A percentile compares a stretch with the other conserved stretches of the same genome.
Evolutionary conservation across 2,329 filamentous ascomycete species (phyloP).

Genomic region (Penicillium oxalicum): DNA sequence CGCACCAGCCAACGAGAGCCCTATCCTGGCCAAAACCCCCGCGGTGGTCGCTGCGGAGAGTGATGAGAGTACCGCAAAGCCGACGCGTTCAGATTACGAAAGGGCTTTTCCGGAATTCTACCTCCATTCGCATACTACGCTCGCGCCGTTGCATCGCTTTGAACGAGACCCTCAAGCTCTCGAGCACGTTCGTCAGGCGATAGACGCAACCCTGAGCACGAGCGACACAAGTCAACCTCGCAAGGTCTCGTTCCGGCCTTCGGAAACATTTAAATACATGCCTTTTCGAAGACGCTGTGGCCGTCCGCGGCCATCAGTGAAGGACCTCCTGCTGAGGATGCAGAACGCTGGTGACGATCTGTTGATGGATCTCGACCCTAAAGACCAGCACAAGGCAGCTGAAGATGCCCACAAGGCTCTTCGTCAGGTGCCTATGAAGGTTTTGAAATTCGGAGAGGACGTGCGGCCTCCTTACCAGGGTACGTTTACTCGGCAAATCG

Average conservation of each 20-base stretch:
- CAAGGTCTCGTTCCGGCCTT: slow-evolving; percentile 24
- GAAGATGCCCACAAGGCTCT: slow-evolving; percentile 38
- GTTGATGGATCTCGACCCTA: slow-evolving; percentile 31
- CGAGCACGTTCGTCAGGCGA: slow-evolving; percentile 48
- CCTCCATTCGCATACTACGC: slow-evolving; percentile 62
- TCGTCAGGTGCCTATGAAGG: slow-evolving; percentile 50
- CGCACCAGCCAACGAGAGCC: slow-evolving; percentile 6
- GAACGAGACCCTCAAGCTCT: slow-evolving; percentile 54
- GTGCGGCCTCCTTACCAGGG: slow-evolving; percentile 59
- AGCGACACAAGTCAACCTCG: slow-evolving; percentile 8
- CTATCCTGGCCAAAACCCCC: slow-evolving; percentile 28
- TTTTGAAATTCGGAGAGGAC: slow-evolving; percentile 56
- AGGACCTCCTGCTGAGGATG: slow-evolving; percentile 55
- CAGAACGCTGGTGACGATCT: slow-evolving; percentile 34
- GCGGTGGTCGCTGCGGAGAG: slow-evolving; percentile 4
- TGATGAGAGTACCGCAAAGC: slow-evolving; percentile 11
- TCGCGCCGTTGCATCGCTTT: slow-evolving; percentile 56
- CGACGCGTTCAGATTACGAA: slow-evolving; percentile 52
- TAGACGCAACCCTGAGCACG: slow-evolving; percentile 36
- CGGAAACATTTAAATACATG: slow-evolving; percentile 35
- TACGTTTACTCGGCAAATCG: slow-evolving; percentile 50
- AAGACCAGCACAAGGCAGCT: slow-evolving; percentile 11
- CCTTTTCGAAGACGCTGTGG: slow-evolving; percentile 32
- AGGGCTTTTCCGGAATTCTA: slow-evolving; percentile 77
- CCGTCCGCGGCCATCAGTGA: slow-evolving; percentile 43